These are phyloP conservation scores for Fusarium aywerte DNA, from an alignment of 2,329 filamentous ascomycete genomes.

Conservation along the genomic window DNA sequence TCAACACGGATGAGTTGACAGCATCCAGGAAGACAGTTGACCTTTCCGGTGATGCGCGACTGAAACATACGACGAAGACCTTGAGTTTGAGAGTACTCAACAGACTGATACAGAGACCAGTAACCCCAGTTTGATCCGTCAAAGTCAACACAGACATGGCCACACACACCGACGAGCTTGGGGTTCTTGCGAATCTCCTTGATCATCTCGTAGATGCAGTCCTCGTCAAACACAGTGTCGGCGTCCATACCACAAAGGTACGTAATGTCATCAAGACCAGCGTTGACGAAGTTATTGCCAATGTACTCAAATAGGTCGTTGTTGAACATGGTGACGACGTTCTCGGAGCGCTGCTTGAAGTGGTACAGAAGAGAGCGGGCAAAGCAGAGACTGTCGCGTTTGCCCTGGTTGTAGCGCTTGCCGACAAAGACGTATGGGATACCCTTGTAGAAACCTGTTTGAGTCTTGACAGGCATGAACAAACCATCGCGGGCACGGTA, in stretches of 20 bases:
- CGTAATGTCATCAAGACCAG: slow-evolving; percentile 55
- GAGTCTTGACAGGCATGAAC: slow-evolving; percentile 58
- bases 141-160: slow-evolving; percentile 61
- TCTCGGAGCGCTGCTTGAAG: slow-evolving; percentile 57
- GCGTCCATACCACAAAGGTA: slow-evolving; percentile 61
- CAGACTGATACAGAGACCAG: slow-evolving; percentile 60
- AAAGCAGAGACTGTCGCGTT: slow-evolving; percentile 62
- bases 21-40: slow-evolving; percentile 61
- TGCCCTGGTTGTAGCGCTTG: slow-evolving; percentile 62
- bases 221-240: slow-evolving; percentile 58
- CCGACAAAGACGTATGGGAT: slow-evolving; percentile 60
- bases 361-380: slow-evolving; percentile 61
- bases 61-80: slow-evolving; percentile 61
- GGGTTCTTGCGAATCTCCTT: slow-evolving; percentile 56
- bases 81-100: slow-evolving; percentile 61
- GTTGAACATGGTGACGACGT: slow-evolving; percentile 59
- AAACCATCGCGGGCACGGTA: slow-evolving; percentile 60
- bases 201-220: slow-evolving; percentile 59
- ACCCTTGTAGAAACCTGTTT: slow-evolving; percentile 58
- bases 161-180: slow-evolving; percentile 59
- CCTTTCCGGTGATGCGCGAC: slow-evolving; percentile 60
- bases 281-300: slow-evolving; percentile 52
- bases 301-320: slow-evolving; percentile 57
- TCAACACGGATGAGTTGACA: slow-evolving; percentile 62
- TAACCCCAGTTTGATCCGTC: slow-evolving; percentile 54